Conservation (phyloP, 257 asterid genomes). For the Verbena officinalis region DNA sequence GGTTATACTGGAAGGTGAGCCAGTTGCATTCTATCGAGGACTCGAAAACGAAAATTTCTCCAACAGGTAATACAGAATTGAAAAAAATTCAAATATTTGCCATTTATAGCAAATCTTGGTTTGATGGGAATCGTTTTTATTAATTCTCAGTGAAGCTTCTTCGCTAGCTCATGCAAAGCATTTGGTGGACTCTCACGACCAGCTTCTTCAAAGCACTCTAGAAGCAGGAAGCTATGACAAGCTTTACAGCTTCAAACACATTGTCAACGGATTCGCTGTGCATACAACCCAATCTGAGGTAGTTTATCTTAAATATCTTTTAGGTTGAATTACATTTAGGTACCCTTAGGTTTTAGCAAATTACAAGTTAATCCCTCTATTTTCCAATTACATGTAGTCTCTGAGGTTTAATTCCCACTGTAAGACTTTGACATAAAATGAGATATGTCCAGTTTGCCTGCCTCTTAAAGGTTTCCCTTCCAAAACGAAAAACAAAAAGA, state of each 20-base stretch:
- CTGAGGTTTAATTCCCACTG: too few relatives aligned
- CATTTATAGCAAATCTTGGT: background rate
- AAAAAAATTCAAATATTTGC: background rate
- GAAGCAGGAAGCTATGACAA: slow-evolving; percentile 68
- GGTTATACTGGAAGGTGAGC: slow-evolving; percentile 70
- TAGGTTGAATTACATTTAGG: too few relatives aligned
- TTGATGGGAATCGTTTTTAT: background rate
- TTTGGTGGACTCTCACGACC: slow-evolving; percentile 65
- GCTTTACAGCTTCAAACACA: slow-evolving; percentile 83
- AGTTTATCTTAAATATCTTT: background rate
- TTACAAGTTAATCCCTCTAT: too few relatives aligned
- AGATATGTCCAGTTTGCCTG: too few relatives aligned
- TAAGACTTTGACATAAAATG: too few relatives aligned
- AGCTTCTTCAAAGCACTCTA: slow-evolving; percentile 52
- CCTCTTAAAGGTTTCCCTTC: too few relatives aligned
- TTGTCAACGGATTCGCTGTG: slow-evolving; percentile 79
- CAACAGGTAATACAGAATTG: slow-evolving; percentile 41
- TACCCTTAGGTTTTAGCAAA: too few relatives aligned
- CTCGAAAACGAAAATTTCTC: slow-evolving; percentile 23
- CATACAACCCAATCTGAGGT: slow-evolving; percentile 83
- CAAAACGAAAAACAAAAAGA: too few relatives aligned
- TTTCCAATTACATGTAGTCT: too few relatives aligned
- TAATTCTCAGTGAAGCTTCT: slow-evolving; percentile 46
- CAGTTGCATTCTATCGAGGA: slow-evolving; percentile 62
- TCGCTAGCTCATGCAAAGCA: slow-evolving; percentile 58